phyloP scores from a whole-genome alignment of 257 asterid genomes.

The Scutellaria minor region DNA sequence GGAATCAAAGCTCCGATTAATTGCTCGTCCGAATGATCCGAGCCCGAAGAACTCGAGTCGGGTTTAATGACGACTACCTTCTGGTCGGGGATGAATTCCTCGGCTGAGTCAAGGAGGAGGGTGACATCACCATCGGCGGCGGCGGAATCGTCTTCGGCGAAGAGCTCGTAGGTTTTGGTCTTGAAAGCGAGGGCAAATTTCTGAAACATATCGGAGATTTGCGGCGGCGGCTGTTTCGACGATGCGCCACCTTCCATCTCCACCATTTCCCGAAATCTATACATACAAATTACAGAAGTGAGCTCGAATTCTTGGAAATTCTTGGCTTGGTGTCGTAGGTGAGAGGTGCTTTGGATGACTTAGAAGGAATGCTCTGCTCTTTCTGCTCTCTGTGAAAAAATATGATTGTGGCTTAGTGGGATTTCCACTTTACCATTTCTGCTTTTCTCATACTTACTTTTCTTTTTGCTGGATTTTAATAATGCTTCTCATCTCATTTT shows the following conservation, averaged over 20 bases:
- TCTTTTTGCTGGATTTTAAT: background rate
- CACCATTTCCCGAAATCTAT: slow-evolving; percentile 49
- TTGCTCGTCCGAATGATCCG: slow-evolving; percentile 31
- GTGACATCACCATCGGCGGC: slow-evolving; percentile 51
- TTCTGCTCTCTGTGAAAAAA: slow-evolving; percentile 25
- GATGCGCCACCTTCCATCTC: slow-evolving; percentile 64
- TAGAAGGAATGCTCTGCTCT: slow-evolving; percentile 66
- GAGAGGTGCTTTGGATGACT: slow-evolving; percentile 64
- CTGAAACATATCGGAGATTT: slow-evolving; percentile 87
- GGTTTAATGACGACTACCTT: slow-evolving; percentile 91
- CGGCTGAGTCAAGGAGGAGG: slow-evolving; percentile 78
- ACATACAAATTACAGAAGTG: slow-evolving; percentile 27
- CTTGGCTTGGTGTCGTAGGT: slow-evolving; percentile 19
- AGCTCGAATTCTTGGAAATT: slow-evolving; percentile 17
- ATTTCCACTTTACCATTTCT: slow-evolving; percentile 29
- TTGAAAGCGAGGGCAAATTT: slow-evolving; percentile 85
- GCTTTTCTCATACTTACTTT: background rate
- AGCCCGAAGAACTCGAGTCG: slow-evolving; percentile 43
- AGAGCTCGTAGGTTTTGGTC: slow-evolving; percentile 91
- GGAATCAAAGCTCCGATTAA: slow-evolving; percentile 57
- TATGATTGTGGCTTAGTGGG: slow-evolving; percentile 37
- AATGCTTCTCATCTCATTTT: no score
- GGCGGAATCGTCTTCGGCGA: slow-evolving; percentile 55
- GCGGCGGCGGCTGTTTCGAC: slow-evolving; percentile 65
- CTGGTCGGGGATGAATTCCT: slow-evolving; percentile 85